Conservation (phyloP, 1,284 basidiomycete genomes). For the Exobasidium cylindrosporum region DNA sequence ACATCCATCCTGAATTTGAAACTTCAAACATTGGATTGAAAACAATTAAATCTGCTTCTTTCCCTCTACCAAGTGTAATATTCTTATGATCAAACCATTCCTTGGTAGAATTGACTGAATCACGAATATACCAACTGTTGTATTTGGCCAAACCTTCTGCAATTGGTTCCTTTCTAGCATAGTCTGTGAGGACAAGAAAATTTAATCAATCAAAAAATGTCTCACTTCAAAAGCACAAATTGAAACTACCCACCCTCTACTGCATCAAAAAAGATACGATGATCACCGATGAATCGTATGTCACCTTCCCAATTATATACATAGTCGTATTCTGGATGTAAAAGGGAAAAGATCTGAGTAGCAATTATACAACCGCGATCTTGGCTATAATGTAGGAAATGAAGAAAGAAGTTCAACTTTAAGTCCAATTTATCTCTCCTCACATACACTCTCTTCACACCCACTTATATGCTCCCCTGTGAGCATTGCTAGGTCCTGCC, state of each 20-base stretch:
- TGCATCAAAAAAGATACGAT: not conserved
- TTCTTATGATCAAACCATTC: not conserved
- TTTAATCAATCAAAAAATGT: not conserved
- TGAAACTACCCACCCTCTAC: not conserved
- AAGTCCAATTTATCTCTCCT: too few species aligned
- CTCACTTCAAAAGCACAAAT: too few species aligned
- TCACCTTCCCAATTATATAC: not conserved
- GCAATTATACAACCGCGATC: not conserved
- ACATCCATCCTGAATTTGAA: not conserved
- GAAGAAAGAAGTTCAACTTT: not conserved
- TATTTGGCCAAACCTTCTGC: not conserved
- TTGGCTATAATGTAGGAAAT: not conserved
- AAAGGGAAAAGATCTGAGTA: not conserved
- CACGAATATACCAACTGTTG: not conserved
- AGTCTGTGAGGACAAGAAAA: not conserved
- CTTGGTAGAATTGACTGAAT: not conserved
- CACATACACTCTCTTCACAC: too few species aligned
- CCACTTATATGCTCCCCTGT: not conserved
- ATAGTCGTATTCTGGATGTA: not conserved
- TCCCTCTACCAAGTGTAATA: not conserved
- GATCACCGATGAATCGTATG: not conserved
- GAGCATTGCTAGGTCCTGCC: not conserved
- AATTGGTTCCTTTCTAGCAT: not conserved
- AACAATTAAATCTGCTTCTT: not conserved
- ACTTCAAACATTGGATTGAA: not conserved